These are phyloP conservation scores for Lizonia empirigonia DNA, from an alignment of 2,329 filamentous ascomycete genomes.

Conservation along the genomic window DNA sequence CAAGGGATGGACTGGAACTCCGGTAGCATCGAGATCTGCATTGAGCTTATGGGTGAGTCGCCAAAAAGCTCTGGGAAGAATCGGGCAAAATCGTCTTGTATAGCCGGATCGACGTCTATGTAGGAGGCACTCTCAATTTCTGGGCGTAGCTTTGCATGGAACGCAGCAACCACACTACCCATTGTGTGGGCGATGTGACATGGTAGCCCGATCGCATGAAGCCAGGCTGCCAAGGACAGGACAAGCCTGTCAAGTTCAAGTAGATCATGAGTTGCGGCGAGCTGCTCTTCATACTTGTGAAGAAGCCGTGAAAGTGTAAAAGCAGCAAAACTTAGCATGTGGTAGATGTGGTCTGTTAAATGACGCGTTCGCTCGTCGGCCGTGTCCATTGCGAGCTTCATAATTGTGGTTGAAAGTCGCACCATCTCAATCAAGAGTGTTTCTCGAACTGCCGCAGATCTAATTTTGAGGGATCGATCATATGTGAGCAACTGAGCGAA, in stretches of 20 bases:
- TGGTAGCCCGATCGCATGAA: neutral
- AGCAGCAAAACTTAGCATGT: conserved; percentile 55
- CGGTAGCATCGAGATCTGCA: neutral
- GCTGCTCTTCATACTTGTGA: neutral
- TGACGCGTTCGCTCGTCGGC: conserved; percentile 53
- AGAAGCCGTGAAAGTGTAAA: conserved; percentile 38
- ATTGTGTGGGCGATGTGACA: neutral
- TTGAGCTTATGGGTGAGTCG: neutral
- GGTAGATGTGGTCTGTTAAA: conserved; percentile 55
- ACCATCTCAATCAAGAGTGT: conserved; percentile 52
- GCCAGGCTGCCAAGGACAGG: neutral
- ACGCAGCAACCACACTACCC: neutral
- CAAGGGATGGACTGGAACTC: neutral
- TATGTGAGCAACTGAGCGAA: conserved; percentile 54
- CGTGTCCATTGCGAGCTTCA: conserved; percentile 25
- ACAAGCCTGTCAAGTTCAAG: neutral
- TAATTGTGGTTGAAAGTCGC: conserved; percentile 48
- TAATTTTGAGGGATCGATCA: conserved; percentile 48
- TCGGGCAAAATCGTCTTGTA: neutral
- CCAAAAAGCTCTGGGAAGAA: neutral
- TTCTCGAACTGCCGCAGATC: conserved; percentile 42
- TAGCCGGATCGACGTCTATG: neutral
- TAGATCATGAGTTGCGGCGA: neutral
- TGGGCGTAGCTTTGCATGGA: neutral
- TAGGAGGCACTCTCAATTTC: neutral